These are phyloP conservation scores for Boletus reticulatus DNA, from an alignment of 768 basidiomycete genomes.

Conservation along the genomic window DNA sequence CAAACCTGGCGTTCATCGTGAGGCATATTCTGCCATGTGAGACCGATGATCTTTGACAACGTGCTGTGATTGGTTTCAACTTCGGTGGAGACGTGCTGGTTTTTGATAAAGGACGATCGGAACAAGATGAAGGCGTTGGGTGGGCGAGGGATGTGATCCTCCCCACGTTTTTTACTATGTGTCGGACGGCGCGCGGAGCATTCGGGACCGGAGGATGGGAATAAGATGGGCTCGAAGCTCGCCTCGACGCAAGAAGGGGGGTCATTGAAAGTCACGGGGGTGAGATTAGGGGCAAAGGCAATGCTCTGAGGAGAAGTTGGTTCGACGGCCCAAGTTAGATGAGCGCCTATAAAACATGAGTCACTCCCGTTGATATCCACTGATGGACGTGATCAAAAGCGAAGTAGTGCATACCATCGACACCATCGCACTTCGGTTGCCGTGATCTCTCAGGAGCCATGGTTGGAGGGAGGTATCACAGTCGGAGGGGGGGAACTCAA, in stretches of 20 bases:
- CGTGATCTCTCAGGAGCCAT: slow-evolving; percentile 52
- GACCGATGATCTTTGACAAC: slow-evolving; percentile 79
- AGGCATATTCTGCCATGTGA: slow-evolving; percentile 79
- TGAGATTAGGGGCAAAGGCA: slow-evolving; percentile 58
- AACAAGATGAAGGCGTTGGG: slow-evolving; percentile 88
- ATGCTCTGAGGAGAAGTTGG: slow-evolving; percentile 38
- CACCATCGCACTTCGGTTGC: slow-evolving; percentile 30
- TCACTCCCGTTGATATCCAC: slow-evolving; percentile 12
- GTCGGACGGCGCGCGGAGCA: slow-evolving; percentile 41
- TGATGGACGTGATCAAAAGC: background rate
- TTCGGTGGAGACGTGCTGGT: slow-evolving; percentile 69
- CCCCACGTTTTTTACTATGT: slow-evolving; percentile 69
- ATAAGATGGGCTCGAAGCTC: slow-evolving; percentile 49
- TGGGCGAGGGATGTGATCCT: slow-evolving; percentile 78
- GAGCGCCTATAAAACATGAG: slow-evolving; percentile 33
- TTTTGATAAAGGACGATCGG: slow-evolving; percentile 79
- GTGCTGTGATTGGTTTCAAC: slow-evolving; percentile 84
- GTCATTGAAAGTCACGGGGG: slow-evolving; percentile 56
- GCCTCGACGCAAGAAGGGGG: slow-evolving; percentile 38
- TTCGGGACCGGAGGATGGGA: slow-evolving; percentile 47
- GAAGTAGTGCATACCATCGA: slow-evolving; percentile 30
- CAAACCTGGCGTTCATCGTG: slow-evolving; percentile 74
- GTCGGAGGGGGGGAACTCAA: slow-evolving; percentile 11
- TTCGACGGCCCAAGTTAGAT: slow-evolving; percentile 48
- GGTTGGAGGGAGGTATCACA: slow-evolving; percentile 25